A percentile compares a stretch with the other conserved stretches of the same genome.
These are phyloP conservation scores for Chrysoporthe deuterocubensis DNA, from an alignment of 2,329 filamentous ascomycete genomes.

Conservation along the genomic window DNA sequence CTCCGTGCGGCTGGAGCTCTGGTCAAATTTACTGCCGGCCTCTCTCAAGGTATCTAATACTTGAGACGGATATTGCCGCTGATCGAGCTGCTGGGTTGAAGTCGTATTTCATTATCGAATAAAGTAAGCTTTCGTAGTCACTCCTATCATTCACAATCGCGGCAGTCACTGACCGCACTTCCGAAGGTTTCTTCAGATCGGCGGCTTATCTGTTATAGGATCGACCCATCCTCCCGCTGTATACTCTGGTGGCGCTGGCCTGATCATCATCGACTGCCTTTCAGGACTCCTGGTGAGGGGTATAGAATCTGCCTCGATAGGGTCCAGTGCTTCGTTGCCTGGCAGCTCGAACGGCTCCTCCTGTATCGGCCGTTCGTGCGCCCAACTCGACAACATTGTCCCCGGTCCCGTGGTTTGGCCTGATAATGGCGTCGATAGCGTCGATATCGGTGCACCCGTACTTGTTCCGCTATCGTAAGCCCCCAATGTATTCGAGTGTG, in stretches of 20 bases:
- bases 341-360: conserved; percentile 21
- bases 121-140: conserved; percentile 14
- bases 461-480: conserved; percentile 8
- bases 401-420: conserved; percentile 4
- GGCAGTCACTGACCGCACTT: conserved; percentile 6
- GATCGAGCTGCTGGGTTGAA: background rate
- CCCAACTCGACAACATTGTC: conserved; percentile 16
- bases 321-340: conserved; percentile 7
- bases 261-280: background rate
- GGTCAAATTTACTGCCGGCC: too few relatives aligned
- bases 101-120: conserved; percentile 11
- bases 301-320: conserved; percentile 20
- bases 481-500: conserved; percentile 9
- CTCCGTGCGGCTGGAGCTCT: background rate
- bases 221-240: conserved; percentile 19
- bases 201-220: conserved; percentile 21
- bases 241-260: conserved; percentile 11
- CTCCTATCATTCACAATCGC: conserved; percentile 16
- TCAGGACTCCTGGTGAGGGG: conserved; percentile 4
- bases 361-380: conserved; percentile 15
- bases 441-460: background rate
- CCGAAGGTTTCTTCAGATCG: conserved; percentile 7
- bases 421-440: conserved; percentile 8
- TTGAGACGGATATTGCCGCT: too few relatives aligned
- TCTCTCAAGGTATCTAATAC: too few relatives aligned